Evolutionary conservation across 768 basidiomycete species (phyloP), one percentile per base, ranked within the genome.

Genomic region (Dioszegia hungarica): DNA sequence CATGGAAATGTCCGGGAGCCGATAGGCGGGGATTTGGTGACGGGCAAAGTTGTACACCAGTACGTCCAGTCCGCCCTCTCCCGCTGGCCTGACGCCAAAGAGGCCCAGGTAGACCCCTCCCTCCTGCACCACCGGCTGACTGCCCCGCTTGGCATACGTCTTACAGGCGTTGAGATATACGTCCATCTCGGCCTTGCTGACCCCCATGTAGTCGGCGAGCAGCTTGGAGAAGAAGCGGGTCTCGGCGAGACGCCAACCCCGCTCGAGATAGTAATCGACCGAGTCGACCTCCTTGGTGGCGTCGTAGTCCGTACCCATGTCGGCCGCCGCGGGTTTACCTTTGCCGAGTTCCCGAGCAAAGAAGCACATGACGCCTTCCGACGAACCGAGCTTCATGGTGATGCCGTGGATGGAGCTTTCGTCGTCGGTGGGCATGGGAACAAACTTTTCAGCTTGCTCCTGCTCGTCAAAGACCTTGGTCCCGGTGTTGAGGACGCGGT

Each of bases 31-130:
- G 40, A 77, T 74, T 60, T 77, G 59, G 48, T 76, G 77, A 20
- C 73, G 67, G 34, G 77, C 75, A 55, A 77, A 77, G 45, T 72
- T 72, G 66, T 77, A 77, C 12, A 76, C 74, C 29, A 77, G 57
- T 15, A 75, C 71, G 45, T 77, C 77, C 31, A 73, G 62, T 6
- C 66, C 71, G 9, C 56, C 60, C 25, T 66, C 52, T 12, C 58
- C 58, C 10, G 63, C 63, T 4, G 74, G 71, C 27, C 74, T 62
- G 19, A 73, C 69, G 39, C 75, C 77, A 58, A 75, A 77, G 10
- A 77, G 57, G 28, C 72, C 71, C 1, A 75, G 66, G 40, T 77
- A 77, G 20, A 70, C 66, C 11, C 77, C 77, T 19, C 66, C 68
- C 29, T 70, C 60, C 53, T 77, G 77, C 3, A 76, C 77, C 45